Base-by-base conservation (phyloP, 768 basidiomycete species). In the Sporobolomyces phaffii region DNA sequence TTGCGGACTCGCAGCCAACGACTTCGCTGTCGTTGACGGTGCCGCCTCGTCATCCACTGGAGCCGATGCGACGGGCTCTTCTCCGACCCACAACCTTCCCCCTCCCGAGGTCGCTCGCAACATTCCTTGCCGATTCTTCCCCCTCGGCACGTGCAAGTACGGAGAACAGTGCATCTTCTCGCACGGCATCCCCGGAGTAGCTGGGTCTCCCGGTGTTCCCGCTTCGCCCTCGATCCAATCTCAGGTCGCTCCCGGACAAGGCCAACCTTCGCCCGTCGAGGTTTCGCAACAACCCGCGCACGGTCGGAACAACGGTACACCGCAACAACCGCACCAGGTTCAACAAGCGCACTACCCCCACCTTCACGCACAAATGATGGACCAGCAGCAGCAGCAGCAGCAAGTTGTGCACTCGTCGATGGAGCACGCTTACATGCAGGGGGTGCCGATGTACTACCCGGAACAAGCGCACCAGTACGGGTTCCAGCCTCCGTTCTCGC, bases 121-220 rank as follows among this genome's bases (percentile, higher is more conserved):
- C 58, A 74, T 75, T 54, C 71, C 71, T 20, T 72, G 71, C 64
- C 66, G 67, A 31, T 69, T 51, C 71, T 72, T 68, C 71, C 67
- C 66, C 24, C 59, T 62, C 58, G 71, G 71, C 40, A 60, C 58
- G 41, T 72, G 71, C 67, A 65, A 65, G 61, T 72, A 72, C 61
- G 71, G 71, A 47, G 71, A 72, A 47, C 49, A 65, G 36, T 72
- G 71, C 64, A 64, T 60, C 62, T 72, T 72, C 64, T 60, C 64
- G 24, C 70, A 72, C 70, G 65, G 61, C 38, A 67, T 67, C 24
- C 63, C 68, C 1, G 69, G 64, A 17, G 50, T 60, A 18, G 53
- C 70, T 2, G 65, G 65, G 26, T 64, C 65, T 9, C 58, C 65
- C 5, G 65, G 65, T 34, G 59, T 61, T 2, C 70, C 70, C 4